Conservation (phyloP, 1,284 basidiomycete species). For the Irpex lacteus region DNA sequence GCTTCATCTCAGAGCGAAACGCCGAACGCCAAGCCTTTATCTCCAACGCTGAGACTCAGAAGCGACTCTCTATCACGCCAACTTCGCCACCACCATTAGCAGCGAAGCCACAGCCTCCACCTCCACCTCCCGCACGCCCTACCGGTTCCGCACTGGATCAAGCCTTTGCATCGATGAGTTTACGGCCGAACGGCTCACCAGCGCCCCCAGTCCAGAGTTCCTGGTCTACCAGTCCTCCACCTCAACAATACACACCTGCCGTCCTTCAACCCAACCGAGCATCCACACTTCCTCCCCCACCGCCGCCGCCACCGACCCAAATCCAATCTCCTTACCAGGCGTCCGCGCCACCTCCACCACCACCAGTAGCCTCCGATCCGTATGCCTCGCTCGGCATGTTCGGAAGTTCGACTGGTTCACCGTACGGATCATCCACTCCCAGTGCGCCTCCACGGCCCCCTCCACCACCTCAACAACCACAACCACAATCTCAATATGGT, state of each 20-base stretch:
- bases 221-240: slow-evolving; percentile 6
- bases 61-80: slow-evolving; percentile 44
- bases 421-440: slow-evolving; percentile 15
- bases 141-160: slow-evolving; percentile 39
- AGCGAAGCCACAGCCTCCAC: slow-evolving; percentile 48
- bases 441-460: slow-evolving; percentile 27
- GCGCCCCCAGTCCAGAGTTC: slow-evolving; percentile 30
- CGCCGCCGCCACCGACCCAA: slow-evolving; percentile 18
- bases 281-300: slow-evolving; percentile 23
- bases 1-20: slow-evolving; percentile 65
- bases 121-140: slow-evolving; percentile 39
- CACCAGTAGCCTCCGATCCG: slow-evolving; percentile 38
- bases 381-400: slow-evolving; percentile 53
- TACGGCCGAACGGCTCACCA: slow-evolving; percentile 31
- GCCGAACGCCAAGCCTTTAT: slow-evolving; percentile 71
- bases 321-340: slow-evolving; percentile 33
- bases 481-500: slow-evolving; percentile 24
- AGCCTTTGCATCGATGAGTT: slow-evolving; percentile 54
- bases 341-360: slow-evolving; percentile 26
- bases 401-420: slow-evolving; percentile 22
- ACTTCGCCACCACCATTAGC: slow-evolving; percentile 41
- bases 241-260: slow-evolving; percentile 19
- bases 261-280: slow-evolving; percentile 29
- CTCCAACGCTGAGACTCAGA: slow-evolving; percentile 71
- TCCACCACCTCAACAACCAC: slow-evolving; percentile 30